Evolutionary conservation across 345 rosid species (phyloP), one percentile per base, ranked within the genome.

Genomic region (Theobroma cacao): DNA sequence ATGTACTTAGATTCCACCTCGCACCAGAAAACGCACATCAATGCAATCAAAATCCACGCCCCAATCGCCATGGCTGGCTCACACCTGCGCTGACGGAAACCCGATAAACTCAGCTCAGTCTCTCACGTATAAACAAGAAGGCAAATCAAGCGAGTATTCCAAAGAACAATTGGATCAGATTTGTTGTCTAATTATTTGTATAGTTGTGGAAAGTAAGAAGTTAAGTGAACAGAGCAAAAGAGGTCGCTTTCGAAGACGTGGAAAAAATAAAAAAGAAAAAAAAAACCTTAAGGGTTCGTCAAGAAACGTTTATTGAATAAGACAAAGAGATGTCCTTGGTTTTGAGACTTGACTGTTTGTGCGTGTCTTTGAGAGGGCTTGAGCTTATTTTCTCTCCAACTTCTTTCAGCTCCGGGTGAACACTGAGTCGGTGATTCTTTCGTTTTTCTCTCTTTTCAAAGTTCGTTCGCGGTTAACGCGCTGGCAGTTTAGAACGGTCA

Each of bases 1-100:
- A 85, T 88, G 63, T 77, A 82, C 83, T 85, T 85, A 2, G 88
- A 77, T 58, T 88, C 87, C 77, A 58, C n/a, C n/a, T n/a, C 88
- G 17, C 78, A 70, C 18, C 53, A 56, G 45, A 6, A 30, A 79
- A 47, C 13, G 43, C 60, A 50, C 56, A 81, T 8, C 74, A 82
- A 52, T 22, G 76, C 20, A 47, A 83, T 26, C 78, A 79, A 50
- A 59, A 75, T 65, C 78, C 79, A 78, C 56, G 26, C 74, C 14
- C 13, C 80, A 75, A 67, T 62, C 40, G 78, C 85, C 90, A 87
- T 82, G n/a, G 41, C 13, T 22, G 41, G 13, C n/a, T 18, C 31
- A 31, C n/a, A n/a, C n/a, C n/a, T n/a, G n/a, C 26, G 20, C 3
- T 15, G 41, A 47, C 20, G 36, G 3, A 1, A 56, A 9, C 7